Base-by-base conservation (phyloP, 306 rosid species). In the Nissolia schottii region DNA sequence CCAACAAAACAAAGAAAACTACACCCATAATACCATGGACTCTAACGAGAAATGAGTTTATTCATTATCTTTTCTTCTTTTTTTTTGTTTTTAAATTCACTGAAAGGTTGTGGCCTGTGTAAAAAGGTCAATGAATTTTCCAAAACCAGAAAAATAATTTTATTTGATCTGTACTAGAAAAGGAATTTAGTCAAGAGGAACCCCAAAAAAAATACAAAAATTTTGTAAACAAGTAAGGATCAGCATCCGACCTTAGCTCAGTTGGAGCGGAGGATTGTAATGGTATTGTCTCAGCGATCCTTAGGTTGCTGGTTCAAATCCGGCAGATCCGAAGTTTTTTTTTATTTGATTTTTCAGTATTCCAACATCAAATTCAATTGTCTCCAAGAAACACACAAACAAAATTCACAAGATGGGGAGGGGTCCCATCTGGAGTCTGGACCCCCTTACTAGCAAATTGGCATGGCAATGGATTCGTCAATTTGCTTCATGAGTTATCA, bases 211-310 rank as follows among this genome's bases (percentile, higher is more conserved):
- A n/a, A n/a, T n/a, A n/a, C n/a, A n/a, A n/a, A n/a, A n/a, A n/a
- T n/a, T n/a, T n/a, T n/a, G n/a, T n/a, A n/a, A n/a, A n/a, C n/a
- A n/a, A n/a, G n/a, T n/a, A n/a, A n/a, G n/a, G n/a, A n/a, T n/a
- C 14, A 37, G 0, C 43, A 15, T 7, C 79, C 81, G 81, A 81
- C 79, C 79, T 76, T 81, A 81, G 81, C 81, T 81, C 85, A 81
- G 85, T 81, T 81, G 79, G 80, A 80, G 77, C 78, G 80, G 78
- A 69, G 83, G 71, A 82, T 71, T 82, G 83, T 82, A 56, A 83
- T 82, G 35, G 86, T 29, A 5, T 2, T 3, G 10, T 0, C 8
- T 0, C 63, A 31, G 79, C 1, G 0, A 81, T 81, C 82, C 76
- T 81, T 71, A 81, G 75, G 79, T 81, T 76, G 72, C 79, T 81